A percentile compares a stretch with the other conserved stretches of the same genome.
Evolutionary conservation across 192 early-diverging fungal genomes (phyloP).

Genomic region (Mortierella claussenii): DNA sequence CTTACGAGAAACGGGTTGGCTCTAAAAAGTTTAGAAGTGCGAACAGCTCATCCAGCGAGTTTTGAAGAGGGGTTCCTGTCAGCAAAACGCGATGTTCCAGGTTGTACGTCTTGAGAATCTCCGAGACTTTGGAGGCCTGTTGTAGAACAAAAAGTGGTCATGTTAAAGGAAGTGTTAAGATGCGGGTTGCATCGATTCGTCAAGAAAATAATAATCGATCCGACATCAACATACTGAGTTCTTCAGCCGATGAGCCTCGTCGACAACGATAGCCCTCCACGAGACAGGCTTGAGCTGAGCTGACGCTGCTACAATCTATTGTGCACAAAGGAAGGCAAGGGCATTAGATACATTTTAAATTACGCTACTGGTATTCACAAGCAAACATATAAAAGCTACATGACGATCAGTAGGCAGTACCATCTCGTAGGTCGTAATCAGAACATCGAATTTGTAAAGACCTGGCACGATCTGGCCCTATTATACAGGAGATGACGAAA

Average conservation of each 20-base stretch:
- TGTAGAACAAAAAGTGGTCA: not conserved
- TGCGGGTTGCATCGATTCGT: no score
- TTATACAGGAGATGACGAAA: no score
- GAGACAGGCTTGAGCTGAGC: conserved; percentile 73
- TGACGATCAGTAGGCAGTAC: not conserved
- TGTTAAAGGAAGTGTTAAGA: no score
- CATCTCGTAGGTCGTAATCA: conserved; percentile 69
- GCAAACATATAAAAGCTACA: not conserved
- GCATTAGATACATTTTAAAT: not conserved
- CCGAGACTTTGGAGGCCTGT: conserved; percentile 79
- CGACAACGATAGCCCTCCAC: conserved; percentile 80
- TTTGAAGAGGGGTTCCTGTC: conserved; percentile 90
- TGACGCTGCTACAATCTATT: conserved; percentile 64
- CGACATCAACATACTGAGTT: conserved; percentile 76
- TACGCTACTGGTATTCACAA: not conserved
- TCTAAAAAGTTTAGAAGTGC: conserved; percentile 87
- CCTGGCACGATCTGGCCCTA: conserved; percentile 61
- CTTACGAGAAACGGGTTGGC: conserved; percentile 74
- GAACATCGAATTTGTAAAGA: conserved; percentile 68
- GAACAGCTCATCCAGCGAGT: conserved; percentile 86
- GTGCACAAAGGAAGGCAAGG: no score
- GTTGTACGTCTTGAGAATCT: conserved; percentile 78
- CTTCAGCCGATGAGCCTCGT: conserved; percentile 89
- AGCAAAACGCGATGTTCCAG: conserved; percentile 85
- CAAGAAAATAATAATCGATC: no score